Conservation (phyloP, 75 land plant genomes). For the Pseudotsuga menziesii region DNA sequence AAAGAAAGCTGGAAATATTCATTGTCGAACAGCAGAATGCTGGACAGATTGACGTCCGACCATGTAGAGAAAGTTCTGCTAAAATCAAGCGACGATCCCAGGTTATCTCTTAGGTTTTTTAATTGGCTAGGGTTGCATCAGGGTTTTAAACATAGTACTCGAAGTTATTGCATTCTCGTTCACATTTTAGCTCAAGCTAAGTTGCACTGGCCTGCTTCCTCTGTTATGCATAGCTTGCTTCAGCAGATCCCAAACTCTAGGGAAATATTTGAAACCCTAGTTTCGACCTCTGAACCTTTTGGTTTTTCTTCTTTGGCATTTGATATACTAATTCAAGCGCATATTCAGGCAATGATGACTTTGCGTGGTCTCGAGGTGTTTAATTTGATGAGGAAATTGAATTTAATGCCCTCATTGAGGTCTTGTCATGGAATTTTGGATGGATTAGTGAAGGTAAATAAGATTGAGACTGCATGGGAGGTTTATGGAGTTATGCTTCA, state of each 20-base stretch:
- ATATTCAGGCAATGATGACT: constrained; percentile 29
- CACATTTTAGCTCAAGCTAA: not conserved
- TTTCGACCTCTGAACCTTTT: not conserved
- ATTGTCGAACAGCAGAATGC: not conserved
- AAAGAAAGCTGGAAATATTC: not conserved
- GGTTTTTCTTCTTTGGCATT: constrained; percentile 8
- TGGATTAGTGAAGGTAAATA: constrained; percentile 30
- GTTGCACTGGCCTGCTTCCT: constrained; percentile 1
- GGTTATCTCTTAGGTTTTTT: constrained; percentile 10
- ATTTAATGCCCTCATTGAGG: constrained; percentile 25
- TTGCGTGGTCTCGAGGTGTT: constrained; percentile 32
- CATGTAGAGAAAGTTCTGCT: constrained; percentile 8
- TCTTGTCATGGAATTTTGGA: constrained; percentile 37
- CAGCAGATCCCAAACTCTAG: not conserved
- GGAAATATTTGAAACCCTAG: constrained; percentile 6
- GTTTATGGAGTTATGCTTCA: constrained; percentile 32
- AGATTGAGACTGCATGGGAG: constrained; percentile 22
- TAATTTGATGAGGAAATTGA: constrained; percentile 5
- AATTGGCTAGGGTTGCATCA: constrained; percentile 9
- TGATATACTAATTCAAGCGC: constrained; percentile 47
- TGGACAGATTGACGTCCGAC: not conserved
- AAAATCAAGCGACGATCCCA: constrained; percentile 5
- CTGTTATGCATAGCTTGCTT: constrained; percentile 7
- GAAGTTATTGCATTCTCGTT: constrained; percentile 6
- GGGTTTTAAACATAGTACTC: constrained; percentile 2